Conservation (phyloP, 345 rosid genomes). For the Salix arbutifolia region DNA sequence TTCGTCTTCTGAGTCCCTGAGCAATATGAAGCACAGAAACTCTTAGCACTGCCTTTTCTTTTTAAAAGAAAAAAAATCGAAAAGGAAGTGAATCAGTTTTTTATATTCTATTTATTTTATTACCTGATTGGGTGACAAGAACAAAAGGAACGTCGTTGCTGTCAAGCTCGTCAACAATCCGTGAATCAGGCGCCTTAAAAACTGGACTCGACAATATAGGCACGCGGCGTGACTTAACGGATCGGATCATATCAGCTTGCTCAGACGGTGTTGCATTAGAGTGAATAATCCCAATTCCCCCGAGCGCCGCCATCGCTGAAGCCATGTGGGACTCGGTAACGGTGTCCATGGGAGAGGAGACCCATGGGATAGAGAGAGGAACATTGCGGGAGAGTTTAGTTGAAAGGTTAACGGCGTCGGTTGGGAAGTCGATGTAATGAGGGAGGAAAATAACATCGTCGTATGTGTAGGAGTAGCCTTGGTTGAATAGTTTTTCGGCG, state of each 20-base stretch:
- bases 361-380: conserved; percentile 69
- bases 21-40: background rate
- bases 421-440: conserved; percentile 83
- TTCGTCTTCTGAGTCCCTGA: conserved; percentile 45
- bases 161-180: conserved; percentile 33
- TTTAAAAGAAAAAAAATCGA: background rate
- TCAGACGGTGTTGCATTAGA: conserved; percentile 50
- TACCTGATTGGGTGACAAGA: conserved; percentile 41
- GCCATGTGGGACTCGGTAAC: conserved; percentile 91
- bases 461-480: conserved; percentile 84
- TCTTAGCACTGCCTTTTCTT: background rate
- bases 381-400: conserved; percentile 66
- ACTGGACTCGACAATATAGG: conserved; percentile 57
- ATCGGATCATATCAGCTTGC: conserved; percentile 61
- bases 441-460: conserved; percentile 92
- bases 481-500: conserved; percentile 58
- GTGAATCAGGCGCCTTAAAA: conserved; percentile 39
- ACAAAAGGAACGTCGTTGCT: conserved; percentile 24
- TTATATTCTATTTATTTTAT: background rate
- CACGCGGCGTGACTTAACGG: conserved; percentile 63
- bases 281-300: conserved; percentile 77
- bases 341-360: conserved; percentile 96
- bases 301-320: conserved; percentile 77
- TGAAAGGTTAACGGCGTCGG: conserved; percentile 70
- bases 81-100: background rate